These are phyloP conservation scores for Cyclotella sp. DNA, from an alignment of 108 stramenopile species.

Conservation along the genomic window DNA sequence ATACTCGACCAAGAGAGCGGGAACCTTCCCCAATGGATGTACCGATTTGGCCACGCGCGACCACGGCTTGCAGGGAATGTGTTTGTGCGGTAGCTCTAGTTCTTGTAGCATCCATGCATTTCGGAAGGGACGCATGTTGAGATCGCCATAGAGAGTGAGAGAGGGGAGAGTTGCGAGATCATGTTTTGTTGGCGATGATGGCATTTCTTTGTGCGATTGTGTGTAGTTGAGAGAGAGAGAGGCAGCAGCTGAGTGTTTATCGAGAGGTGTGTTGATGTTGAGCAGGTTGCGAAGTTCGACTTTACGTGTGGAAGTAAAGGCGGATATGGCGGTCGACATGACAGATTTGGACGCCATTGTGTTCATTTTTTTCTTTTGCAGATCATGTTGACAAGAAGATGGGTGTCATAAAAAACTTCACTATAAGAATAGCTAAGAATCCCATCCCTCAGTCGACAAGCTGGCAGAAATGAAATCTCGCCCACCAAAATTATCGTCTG, in stretches of 20 bases:
- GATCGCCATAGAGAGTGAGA: slow-evolving; percentile 62
- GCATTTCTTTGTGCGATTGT: neutral
- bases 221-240: neutral
- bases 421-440: no score
- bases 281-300: no score
- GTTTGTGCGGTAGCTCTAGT: slow-evolving; percentile 53
- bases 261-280: no score
- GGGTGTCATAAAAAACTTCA: no score
- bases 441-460: no score
- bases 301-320: no score
- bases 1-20: slow-evolving; percentile 59
- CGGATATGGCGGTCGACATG: no score
- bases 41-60: slow-evolving; percentile 39
- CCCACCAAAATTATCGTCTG: no score
- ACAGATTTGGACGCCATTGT: no score
- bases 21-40: slow-evolving; percentile 81
- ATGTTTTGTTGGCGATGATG: neutral
- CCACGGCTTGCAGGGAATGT: slow-evolving; percentile 51
- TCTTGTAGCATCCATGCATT: slow-evolving; percentile 90
- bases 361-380: no score
- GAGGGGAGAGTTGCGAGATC: slow-evolving; percentile 11
- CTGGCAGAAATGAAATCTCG: no score
- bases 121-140: slow-evolving; percentile 72
- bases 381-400: no score
- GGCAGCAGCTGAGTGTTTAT: neutral